A percentile compares a stretch with the other conserved stretches of the same genome.
These are phyloP conservation scores for Heterobasidion parviporum DNA, from an alignment of 1,284 basidiomycete genomes.

Conservation along the genomic window DNA sequence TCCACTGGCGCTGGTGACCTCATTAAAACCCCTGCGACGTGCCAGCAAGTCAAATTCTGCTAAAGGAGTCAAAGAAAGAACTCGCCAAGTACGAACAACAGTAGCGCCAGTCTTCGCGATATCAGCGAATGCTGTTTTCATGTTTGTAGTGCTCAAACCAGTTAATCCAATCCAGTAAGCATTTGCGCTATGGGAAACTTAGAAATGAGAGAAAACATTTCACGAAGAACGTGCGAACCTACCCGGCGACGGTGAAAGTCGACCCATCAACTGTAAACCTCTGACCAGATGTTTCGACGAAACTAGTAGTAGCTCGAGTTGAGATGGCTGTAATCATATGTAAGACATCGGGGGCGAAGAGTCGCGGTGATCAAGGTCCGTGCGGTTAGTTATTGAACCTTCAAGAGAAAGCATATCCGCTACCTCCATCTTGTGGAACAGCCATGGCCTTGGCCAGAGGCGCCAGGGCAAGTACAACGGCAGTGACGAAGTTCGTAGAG, in stretches of 20 bases:
- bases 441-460: too few relatives aligned
- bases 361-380: too few relatives aligned
- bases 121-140: slow-evolving; percentile 41
- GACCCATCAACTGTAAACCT: slow-evolving; percentile 43
- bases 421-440: too few relatives aligned
- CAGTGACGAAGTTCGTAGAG: too few relatives aligned
- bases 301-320: slow-evolving; percentile 27
- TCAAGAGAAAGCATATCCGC: too few relatives aligned
- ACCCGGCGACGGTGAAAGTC: slow-evolving; percentile 43
- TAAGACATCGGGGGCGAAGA: too few relatives aligned
- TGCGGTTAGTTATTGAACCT: too few relatives aligned
- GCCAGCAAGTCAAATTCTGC: background rate
- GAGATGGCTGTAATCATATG: background rate
- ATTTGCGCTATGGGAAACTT: slow-evolving; percentile 19
- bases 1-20: slow-evolving; percentile 37
- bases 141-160: slow-evolving; percentile 29
- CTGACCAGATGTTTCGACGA: slow-evolving; percentile 41
- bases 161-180: slow-evolving; percentile 45
- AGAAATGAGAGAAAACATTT: too few relatives aligned
- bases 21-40: slow-evolving; percentile 53
- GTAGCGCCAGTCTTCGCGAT: slow-evolving; percentile 48
- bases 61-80: background rate
- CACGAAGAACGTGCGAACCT: background rate
- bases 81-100: slow-evolving; percentile 50
- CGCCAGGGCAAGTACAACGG: too few relatives aligned